A percentile compares a stretch with the other conserved stretches of the same genome.
Evolutionary conservation across 352 stramenopile genomes (phyloP).

Genomic region (Pelagophyceae sp.): DNA sequence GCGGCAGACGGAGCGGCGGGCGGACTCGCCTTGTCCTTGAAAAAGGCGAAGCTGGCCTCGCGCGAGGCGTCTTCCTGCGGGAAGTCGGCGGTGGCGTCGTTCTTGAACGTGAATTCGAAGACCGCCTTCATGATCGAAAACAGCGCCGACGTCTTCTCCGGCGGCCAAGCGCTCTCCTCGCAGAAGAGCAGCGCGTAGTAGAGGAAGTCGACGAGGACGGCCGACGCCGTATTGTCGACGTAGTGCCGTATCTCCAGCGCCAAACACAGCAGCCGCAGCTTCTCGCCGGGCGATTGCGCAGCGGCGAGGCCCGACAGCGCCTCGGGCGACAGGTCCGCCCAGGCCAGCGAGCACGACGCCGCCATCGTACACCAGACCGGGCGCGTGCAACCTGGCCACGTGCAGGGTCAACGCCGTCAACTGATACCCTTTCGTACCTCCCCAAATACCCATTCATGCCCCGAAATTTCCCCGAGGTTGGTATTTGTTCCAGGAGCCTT

Average conservation of each 20-base stretch:
- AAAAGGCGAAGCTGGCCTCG: slow-evolving; percentile 12
- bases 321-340: neutral
- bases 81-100: neutral
- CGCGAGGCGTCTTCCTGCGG: neutral
- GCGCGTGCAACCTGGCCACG: too few relatives aligned
- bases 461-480: too few relatives aligned
- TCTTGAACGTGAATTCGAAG: neutral
- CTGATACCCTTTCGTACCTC: too few relatives aligned
- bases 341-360: neutral
- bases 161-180: slow-evolving; percentile 13
- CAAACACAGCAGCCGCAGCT: slow-evolving; percentile 8
- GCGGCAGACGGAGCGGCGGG: too few relatives aligned
- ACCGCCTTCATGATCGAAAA: slow-evolving; percentile 26
- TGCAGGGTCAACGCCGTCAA: too few relatives aligned
- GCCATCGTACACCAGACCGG: too few relatives aligned
- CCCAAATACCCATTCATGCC: too few relatives aligned
- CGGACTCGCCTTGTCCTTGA: slow-evolving; percentile 19
- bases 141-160: slow-evolving; percentile 21
- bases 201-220: slow-evolving; percentile 23
- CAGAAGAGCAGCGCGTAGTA: slow-evolving; percentile 22
- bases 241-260: slow-evolving; percentile 21
- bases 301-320: neutral
- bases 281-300: neutral
- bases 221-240: slow-evolving; percentile 14
- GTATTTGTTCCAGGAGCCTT: too few relatives aligned